Conservation (phyloP, 2,329 filamentous ascomycete species). For the Sarocladium oryzae region DNA sequence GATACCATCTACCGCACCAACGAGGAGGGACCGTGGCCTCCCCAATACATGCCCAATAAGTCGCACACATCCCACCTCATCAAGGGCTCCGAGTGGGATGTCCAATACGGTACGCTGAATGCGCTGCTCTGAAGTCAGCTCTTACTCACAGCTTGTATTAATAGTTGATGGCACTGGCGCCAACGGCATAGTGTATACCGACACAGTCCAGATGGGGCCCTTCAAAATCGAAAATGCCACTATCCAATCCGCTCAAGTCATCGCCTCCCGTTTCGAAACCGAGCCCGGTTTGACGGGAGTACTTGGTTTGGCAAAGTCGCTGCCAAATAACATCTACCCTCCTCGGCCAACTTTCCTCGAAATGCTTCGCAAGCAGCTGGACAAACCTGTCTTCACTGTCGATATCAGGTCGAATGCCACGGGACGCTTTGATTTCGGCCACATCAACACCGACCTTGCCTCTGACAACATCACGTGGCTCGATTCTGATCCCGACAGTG, state of each 20-base stretch:
- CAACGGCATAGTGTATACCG: conserved; percentile 42
- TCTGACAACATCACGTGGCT: conserved; percentile 37
- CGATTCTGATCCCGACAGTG: conserved; percentile 22
- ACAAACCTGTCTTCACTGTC: conserved; percentile 38
- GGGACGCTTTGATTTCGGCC: conserved; percentile 46
- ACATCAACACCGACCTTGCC: conserved; percentile 34
- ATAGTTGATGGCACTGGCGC: conserved; percentile 40
- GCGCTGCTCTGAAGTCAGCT: too few relatives aligned
- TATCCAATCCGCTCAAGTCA: conserved; percentile 41
- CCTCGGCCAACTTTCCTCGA: conserved; percentile 38
- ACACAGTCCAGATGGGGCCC: conserved; percentile 40
- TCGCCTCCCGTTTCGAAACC: conserved; percentile 36
- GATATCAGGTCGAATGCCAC: conserved; percentile 42
- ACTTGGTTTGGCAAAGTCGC: conserved; percentile 43
- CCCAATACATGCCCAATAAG: conserved; percentile 36
- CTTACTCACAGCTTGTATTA: too few relatives aligned
- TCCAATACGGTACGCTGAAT: conserved; percentile 40
- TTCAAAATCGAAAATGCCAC: conserved; percentile 37
- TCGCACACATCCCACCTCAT: conserved; percentile 38
- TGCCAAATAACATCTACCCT: conserved; percentile 37
- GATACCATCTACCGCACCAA: conserved; percentile 34
- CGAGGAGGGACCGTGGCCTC: conserved; percentile 28
- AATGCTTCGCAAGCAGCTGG: conserved; percentile 33
- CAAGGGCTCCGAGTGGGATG: conserved; percentile 39
- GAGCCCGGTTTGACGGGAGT: conserved; percentile 41